These are phyloP conservation scores for Trametes sp. DNA, from an alignment of 1,284 basidiomycete genomes.

Conservation along the genomic window DNA sequence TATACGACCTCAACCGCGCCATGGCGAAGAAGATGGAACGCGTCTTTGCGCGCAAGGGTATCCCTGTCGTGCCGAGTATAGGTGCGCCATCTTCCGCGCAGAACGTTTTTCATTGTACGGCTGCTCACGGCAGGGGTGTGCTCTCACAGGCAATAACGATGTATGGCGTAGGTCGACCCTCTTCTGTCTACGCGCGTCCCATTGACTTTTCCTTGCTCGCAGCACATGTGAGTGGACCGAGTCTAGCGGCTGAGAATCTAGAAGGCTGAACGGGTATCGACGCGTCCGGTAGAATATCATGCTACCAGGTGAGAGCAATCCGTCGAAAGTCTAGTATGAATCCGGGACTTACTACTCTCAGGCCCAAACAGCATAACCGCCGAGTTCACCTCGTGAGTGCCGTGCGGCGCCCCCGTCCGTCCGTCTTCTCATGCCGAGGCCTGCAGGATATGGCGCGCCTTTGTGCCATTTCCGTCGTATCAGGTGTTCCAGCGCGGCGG, in stretches of 20 bases:
- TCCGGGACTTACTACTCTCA: slow-evolving; percentile 34
- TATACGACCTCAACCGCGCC: slow-evolving; percentile 77
- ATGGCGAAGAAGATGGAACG: slow-evolving; percentile 77
- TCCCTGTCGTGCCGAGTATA: slow-evolving; percentile 86
- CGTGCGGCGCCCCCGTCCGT: slow-evolving; percentile 8
- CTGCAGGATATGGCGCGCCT: slow-evolving; percentile 80
- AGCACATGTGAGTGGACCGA: slow-evolving; percentile 65
- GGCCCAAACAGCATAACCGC: slow-evolving; percentile 86
- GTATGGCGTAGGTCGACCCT: slow-evolving; percentile 74
- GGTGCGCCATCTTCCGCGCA: slow-evolving; percentile 53
- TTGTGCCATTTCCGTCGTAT: slow-evolving; percentile 83
- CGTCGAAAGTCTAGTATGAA: neutral
- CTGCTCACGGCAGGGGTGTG: slow-evolving; percentile 18
- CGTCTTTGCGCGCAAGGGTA: slow-evolving; percentile 71
- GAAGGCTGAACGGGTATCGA: slow-evolving; percentile 16
- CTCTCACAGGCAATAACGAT: slow-evolving; percentile 79
- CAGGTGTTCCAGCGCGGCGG: slow-evolving; percentile 87
- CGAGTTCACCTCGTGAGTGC: slow-evolving; percentile 72
- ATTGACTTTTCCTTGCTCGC: slow-evolving; percentile 27
- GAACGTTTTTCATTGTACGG: slow-evolving; percentile 16
- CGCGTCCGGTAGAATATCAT: slow-evolving; percentile 62
- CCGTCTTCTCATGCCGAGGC: slow-evolving; percentile 23
- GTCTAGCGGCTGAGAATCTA: neutral
- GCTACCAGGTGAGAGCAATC: slow-evolving; percentile 56
- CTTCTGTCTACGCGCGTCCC: slow-evolving; percentile 8